These are phyloP conservation scores for Tulasnella sp. DNA, from an alignment of 768 basidiomycete genomes.

Conservation along the genomic window DNA sequence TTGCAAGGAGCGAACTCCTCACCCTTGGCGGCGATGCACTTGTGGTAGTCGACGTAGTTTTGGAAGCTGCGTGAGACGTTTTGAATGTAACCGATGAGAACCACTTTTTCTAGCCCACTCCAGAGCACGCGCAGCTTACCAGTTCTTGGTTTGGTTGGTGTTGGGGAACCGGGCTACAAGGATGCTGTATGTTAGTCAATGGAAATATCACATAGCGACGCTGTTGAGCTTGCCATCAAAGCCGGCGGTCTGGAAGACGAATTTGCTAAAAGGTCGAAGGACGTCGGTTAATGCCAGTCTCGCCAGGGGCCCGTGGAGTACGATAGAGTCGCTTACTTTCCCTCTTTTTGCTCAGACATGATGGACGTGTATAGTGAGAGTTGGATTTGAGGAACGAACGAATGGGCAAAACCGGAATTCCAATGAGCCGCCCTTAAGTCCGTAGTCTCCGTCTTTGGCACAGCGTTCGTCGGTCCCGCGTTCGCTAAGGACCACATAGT, in stretches of 20 bases:
- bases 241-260: conserved; percentile 85
- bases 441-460: neutral
- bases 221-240: conserved; percentile 63
- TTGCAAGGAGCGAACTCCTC: conserved; percentile 98
- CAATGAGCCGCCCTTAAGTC: neutral
- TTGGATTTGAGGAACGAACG: neutral
- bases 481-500: neutral
- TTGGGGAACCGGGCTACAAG: conserved; percentile 78
- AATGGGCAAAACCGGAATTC: conserved; percentile 9
- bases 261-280: conserved; percentile 49
- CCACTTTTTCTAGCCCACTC: neutral
- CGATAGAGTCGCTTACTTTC: conserved; percentile 10
- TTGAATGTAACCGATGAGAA: neutral
- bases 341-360: conserved; percentile 18
- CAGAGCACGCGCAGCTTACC: conserved; percentile 43
- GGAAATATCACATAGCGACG: neutral
- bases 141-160: conserved; percentile 93
- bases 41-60: conserved; percentile 98
- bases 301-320: neutral
- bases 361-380: conserved; percentile 4
- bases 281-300: neutral
- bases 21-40: conserved; percentile 92
- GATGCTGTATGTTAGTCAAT: conserved; percentile 21
- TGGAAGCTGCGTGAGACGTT: conserved; percentile 53
- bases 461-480: neutral